phyloP scores from a whole-genome alignment of 169 alveolate species.

The Fabrea salina region DNA sequence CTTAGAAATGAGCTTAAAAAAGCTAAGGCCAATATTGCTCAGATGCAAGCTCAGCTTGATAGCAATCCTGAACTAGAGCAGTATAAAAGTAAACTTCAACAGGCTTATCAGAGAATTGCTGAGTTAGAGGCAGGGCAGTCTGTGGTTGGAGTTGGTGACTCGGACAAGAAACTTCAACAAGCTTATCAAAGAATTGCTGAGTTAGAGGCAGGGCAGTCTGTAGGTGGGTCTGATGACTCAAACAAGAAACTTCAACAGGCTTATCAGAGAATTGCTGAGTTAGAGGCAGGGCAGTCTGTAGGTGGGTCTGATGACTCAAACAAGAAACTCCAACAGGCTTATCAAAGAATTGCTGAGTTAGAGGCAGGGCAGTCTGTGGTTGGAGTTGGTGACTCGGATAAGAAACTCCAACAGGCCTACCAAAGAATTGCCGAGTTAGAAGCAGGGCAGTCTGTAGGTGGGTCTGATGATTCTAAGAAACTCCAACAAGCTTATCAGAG shows the following conservation, averaged over 20 bases:
- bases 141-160: background rate
- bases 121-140: background rate
- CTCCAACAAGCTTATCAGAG: no score
- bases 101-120: background rate
- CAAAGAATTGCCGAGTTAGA: background rate
- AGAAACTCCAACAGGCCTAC: background rate
- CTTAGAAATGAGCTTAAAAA: conserved; percentile 5
- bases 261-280: background rate
- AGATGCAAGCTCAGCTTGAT: background rate
- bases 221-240: background rate
- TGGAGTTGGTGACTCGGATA: background rate
- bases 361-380: no score
- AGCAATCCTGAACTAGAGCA: background rate
- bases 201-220: background rate
- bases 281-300: background rate
- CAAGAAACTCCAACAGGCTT: background rate
- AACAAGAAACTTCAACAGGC: background rate
- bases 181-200: background rate
- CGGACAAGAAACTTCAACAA: background rate
- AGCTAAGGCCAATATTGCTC: background rate
- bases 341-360: no score
- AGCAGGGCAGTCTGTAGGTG: background rate
- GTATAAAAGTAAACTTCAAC: background rate
- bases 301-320: background rate
- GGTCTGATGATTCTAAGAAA: background rate